These are phyloP conservation scores for Pseudogymnoascus sp. DNA, from an alignment of 2,329 filamentous ascomycete genomes.

Conservation along the genomic window DNA sequence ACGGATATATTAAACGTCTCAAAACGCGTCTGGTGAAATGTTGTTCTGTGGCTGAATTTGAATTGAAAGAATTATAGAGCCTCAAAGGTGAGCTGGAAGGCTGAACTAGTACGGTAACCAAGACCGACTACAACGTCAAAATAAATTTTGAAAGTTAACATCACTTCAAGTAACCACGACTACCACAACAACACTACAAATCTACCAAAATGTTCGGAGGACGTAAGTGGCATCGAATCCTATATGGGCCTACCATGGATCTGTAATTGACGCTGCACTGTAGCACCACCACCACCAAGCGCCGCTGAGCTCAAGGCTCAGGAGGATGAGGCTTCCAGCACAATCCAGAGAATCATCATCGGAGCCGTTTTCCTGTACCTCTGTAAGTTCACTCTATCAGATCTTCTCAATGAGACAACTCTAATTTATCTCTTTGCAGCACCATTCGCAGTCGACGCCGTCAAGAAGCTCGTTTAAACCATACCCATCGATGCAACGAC, in stretches of 20 bases:
- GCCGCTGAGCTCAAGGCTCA: conserved; percentile 61
- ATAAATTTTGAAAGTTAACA: conserved; percentile 8
- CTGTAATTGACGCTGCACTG: conserved; percentile 5
- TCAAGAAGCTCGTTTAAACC: conserved; percentile 40
- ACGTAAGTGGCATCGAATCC: conserved; percentile 36
- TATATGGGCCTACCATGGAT: not conserved
- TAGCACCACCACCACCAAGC: conserved; percentile 58
- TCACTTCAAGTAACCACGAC: not conserved
- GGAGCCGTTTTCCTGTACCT: conserved; percentile 65
- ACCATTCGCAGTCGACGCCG: conserved; percentile 47
- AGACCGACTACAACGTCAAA: conserved; percentile 9
- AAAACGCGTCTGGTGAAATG: conserved; percentile 4
- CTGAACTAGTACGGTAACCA: conserved; percentile 6
- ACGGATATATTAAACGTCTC: not conserved
- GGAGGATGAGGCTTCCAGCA: conserved; percentile 59
- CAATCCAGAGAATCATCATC: conserved; percentile 58
- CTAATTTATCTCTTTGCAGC: conserved; percentile 31
- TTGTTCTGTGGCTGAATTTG: not conserved
- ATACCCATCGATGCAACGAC: not conserved
- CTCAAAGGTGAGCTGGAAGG: conserved; percentile 7
- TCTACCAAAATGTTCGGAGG: conserved; percentile 52
- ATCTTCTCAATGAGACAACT: not conserved
- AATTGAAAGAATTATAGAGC: conserved; percentile 8
- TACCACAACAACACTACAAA: conserved; percentile 4
- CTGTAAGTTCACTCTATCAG: conserved; percentile 47